phyloP scores from a whole-genome alignment of 1,284 basidiomycete species.

The Moesziomyces sp. region DNA sequence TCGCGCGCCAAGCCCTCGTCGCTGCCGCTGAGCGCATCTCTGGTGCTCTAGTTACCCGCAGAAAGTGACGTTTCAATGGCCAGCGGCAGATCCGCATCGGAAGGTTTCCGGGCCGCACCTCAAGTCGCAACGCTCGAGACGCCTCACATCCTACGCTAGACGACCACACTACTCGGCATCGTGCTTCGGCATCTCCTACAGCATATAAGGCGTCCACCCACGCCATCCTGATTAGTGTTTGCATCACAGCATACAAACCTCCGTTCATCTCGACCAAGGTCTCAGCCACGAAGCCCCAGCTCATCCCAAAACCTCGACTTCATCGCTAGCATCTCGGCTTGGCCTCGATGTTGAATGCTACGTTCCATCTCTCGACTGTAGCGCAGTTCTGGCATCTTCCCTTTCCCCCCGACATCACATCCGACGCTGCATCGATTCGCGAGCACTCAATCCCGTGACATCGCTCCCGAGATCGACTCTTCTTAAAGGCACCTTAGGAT shows the following conservation, averaged over 20 bases:
- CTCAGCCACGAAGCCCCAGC: neutral
- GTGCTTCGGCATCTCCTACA: neutral
- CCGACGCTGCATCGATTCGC: neutral
- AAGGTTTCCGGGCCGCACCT: neutral
- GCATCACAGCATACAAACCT: neutral
- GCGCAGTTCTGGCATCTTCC: neutral
- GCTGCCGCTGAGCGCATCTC: no score
- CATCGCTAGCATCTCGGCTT: constrained; percentile 1
- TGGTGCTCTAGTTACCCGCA: neutral
- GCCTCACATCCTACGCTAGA: no score
- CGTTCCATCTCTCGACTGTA: neutral
- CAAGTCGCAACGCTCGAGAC: no score
- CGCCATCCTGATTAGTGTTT: neutral
- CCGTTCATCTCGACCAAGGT: neutral
- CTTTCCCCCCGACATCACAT: constrained; percentile 1
- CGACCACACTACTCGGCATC: no score
- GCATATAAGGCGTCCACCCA: neutral
- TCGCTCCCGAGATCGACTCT: neutral
- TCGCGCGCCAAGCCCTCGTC: neutral
- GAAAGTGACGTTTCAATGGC: neutral
- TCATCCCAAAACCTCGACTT: neutral
- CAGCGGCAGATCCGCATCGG: no score
- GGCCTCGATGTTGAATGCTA: constrained; percentile 12
- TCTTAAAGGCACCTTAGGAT: neutral
- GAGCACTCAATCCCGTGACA: neutral